Base-by-base conservation (phyloP, 179 eudicot genomes). In the Sideroxylon spinosum region DNA sequence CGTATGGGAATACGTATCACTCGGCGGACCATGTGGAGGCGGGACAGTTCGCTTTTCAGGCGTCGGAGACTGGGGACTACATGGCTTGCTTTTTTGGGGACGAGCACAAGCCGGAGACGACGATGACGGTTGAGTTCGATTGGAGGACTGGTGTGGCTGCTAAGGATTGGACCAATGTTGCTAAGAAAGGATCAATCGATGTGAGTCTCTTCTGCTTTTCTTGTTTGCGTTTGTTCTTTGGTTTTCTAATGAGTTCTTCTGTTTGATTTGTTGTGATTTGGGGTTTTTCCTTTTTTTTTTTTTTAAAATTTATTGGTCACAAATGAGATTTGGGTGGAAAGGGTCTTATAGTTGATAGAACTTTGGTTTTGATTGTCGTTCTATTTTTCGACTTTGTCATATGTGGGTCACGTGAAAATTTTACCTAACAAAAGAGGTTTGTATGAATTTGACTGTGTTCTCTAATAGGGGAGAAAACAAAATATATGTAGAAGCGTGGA, bases 111-210 rank as follows among this genome's bases (percentile, higher is more conserved):
- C 93, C 93, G 60, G 79, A 88, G 1, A 44, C 78, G 0, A 88
- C 81, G 11, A 14, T 90, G 17, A 74, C 90, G 0, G 44, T 93
- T 71, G 97, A 93, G 20, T 86, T 91, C 73, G 91, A 91, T 25
- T 93, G 97, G 97, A 89, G 71, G 77, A 85, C 89, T 2, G 97
- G 94, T 26, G 78, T 93, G 49, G 90, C 86, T 81, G 88, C 94
- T 9, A 86, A 85, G 84, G 93, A 88, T 74, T 93, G 92, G 98
- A 74, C 85, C 56, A 91, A 83, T 23, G 85, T 93, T 46, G 97
- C 92, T 65, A 92, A 90, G 61, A 93, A 90, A 78, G 97, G 93
- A 19, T 87, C 93, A 3, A 76, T 93, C 29, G 97, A 93, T 61
- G 97, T 93, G 65, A 84, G 87, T 73, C 55, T 17, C 28, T 28